These are phyloP conservation scores for Sisymbrium altissimum DNA, from an alignment of 345 rosid genomes.

Conservation along the genomic window DNA sequence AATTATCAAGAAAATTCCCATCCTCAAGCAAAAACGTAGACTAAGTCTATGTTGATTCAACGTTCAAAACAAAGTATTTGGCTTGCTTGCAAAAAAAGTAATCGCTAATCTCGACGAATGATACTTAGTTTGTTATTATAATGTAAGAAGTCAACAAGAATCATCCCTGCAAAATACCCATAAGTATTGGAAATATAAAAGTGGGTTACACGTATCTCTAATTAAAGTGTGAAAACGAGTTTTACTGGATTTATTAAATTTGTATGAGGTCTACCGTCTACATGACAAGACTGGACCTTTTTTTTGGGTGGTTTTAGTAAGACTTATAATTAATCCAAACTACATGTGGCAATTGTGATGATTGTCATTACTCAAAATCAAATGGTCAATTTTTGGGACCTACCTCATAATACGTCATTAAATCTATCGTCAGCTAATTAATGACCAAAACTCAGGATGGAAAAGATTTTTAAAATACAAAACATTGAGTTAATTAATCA, in stretches of 20 bases:
- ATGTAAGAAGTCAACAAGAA: not conserved
- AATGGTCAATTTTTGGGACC: not conserved
- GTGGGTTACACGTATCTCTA: conserved; percentile 5
- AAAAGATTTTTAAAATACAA: too few relatives aligned
- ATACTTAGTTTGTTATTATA: not conserved
- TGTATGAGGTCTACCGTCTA: not conserved
- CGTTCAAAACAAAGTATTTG: not conserved
- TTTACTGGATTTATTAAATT: not conserved
- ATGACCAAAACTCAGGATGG: too few relatives aligned
- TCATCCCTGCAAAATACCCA: not conserved
- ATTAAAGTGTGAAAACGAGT: conserved; percentile 3
- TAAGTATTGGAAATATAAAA: not conserved
- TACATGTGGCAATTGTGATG: not conserved
- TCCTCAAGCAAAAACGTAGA: not conserved
- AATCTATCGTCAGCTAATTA: too few relatives aligned
- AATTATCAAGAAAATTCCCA: not conserved
- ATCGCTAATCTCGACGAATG: not conserved
- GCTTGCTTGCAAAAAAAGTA: conserved; percentile 13
- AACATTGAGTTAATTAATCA: too few relatives aligned
- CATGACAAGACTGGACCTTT: not conserved
- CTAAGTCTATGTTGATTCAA: not conserved
- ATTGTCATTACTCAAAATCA: not conserved
- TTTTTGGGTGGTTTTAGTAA: not conserved
- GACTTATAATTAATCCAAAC: not conserved
- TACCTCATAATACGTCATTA: too few relatives aligned